A percentile compares a stretch with the other conserved stretches of the same genome.
These are phyloP conservation scores for Coemansia sp. DNA, from an alignment of 192 early-diverging fungal species.

Conservation along the genomic window DNA sequence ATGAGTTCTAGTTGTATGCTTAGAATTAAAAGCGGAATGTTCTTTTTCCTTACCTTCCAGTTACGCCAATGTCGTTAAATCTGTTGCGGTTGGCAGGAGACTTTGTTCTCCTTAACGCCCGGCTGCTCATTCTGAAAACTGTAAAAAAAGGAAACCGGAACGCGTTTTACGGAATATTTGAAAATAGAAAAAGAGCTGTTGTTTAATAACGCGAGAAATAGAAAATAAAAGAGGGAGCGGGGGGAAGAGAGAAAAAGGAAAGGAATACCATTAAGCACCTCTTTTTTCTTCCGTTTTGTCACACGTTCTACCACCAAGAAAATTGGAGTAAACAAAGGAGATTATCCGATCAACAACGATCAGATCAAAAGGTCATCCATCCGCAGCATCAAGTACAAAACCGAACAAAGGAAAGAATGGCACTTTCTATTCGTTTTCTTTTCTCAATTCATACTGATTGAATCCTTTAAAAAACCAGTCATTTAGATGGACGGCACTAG, in stretches of 20 bases:
- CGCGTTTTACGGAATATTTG: background rate
- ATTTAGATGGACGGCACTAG: constrained; percentile 2
- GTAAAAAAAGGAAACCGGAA: background rate
- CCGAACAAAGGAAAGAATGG: background rate
- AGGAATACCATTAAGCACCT: constrained; percentile 2
- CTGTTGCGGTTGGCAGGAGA: constrained; percentile 40
- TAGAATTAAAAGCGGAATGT: no score
- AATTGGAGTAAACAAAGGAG: background rate
- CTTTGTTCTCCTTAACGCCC: constrained; percentile 26
- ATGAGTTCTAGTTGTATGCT: no score
- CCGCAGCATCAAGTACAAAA: no score
- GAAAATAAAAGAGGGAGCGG: constrained; percentile 4
- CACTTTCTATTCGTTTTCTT: background rate
- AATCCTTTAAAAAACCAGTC: no score
- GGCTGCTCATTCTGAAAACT: constrained; percentile 29
- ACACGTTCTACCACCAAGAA: background rate
- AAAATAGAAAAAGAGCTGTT: constrained; percentile 1
- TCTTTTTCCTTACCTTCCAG: constrained; percentile 33
- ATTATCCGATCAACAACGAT: background rate
- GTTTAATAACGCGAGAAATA: constrained; percentile 9
- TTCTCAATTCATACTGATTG: background rate
- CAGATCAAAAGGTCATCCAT: background rate
- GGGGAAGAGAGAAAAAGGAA: constrained; percentile 7
- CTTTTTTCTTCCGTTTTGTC: background rate
- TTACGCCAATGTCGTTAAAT: constrained; percentile 37